Conservation (phyloP, 2,329 filamentous ascomycete genomes). For the Colletotrichum lentis region DNA sequence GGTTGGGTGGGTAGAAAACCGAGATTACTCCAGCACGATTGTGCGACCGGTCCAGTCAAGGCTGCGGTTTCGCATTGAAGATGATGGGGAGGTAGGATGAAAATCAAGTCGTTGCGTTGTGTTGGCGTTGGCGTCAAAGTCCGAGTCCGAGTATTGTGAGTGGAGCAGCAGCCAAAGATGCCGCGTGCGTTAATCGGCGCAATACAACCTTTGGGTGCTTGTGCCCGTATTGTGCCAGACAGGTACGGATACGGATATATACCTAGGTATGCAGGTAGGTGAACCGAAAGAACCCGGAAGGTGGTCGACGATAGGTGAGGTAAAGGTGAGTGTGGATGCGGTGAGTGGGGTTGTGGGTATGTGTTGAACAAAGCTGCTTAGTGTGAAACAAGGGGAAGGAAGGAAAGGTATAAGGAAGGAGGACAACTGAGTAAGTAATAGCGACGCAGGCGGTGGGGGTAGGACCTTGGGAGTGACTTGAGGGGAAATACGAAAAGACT, state of each 20-base stretch:
- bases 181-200: constrained; percentile 21
- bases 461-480: too few relatives aligned
- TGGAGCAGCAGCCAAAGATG: constrained; percentile 14
- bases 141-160: neutral
- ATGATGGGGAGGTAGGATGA: neutral
- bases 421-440: neutral
- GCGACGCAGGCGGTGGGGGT: neutral
- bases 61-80: constrained; percentile 28
- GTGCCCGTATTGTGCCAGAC: constrained; percentile 5
- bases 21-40: constrained; percentile 1
- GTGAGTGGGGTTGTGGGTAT: neutral
- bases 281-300: neutral
- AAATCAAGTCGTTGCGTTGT: neutral
- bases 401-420: constrained; percentile 6
- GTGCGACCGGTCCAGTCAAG: constrained; percentile 10
- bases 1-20: neutral
- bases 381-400: neutral
- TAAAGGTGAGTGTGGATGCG: constrained; percentile 7
- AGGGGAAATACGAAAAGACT: neutral
- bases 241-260: neutral
- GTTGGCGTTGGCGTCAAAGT: neutral
- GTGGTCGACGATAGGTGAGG: neutral
- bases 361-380: neutral
- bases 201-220: neutral
- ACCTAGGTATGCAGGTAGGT: too few relatives aligned